These are phyloP conservation scores for Fallopia convolvulus DNA, from an alignment of 148 eudicot genomes.

Conservation along the genomic window DNA sequence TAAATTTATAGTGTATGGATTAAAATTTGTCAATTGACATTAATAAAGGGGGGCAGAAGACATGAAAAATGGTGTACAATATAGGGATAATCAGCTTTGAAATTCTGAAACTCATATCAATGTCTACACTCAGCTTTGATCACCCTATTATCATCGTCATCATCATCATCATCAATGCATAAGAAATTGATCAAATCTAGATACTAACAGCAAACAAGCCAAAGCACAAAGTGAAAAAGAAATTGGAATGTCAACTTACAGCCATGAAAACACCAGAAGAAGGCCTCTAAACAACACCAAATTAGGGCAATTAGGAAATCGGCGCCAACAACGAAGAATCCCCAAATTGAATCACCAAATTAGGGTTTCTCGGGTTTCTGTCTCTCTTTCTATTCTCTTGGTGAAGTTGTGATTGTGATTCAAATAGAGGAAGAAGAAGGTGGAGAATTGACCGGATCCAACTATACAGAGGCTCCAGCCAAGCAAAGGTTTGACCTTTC, in stretches of 20 bases:
- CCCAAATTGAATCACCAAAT: neutral
- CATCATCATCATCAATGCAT: too few species aligned
- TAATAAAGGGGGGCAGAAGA: too few species aligned
- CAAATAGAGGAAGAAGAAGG: neutral
- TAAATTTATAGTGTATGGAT: too few species aligned
- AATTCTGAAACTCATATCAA: neutral
- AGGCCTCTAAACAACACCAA: neutral
- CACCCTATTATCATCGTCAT: neutral
- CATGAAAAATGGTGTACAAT: neutral
- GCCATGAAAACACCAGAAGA: constrained; percentile 6
- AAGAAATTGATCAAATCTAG: neutral
- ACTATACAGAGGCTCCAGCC: neutral
- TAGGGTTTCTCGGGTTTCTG: neutral
- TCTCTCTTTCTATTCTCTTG: neutral
- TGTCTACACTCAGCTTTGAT: neutral
- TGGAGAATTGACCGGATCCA: neutral
- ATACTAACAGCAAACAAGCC: neutral
- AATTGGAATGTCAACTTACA: constrained; percentile 2
- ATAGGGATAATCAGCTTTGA: neutral
- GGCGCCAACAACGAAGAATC: neutral
- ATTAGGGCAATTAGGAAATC: neutral
- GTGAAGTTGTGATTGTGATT: neutral
- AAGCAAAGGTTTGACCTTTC: neutral
- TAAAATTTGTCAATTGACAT: too few species aligned
- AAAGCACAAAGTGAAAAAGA: neutral